phyloP scores from a whole-genome alignment of 2,329 filamentous ascomycete species.

The Hypomyces rosellus region DNA sequence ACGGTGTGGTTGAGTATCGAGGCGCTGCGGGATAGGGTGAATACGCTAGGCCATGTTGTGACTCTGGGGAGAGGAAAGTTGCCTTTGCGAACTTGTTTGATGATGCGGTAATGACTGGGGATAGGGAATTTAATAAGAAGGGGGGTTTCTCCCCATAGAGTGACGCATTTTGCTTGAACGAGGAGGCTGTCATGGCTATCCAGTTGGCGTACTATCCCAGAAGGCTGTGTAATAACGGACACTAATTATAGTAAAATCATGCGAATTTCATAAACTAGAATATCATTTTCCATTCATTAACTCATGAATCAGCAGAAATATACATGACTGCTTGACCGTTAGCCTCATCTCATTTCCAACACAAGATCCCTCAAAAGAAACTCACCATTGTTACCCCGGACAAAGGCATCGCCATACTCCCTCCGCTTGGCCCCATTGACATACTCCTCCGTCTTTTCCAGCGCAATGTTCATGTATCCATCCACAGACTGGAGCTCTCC shows the following conservation, averaged over 20 bases:
- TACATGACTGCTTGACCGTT: conserved; percentile 53
- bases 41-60: conserved; percentile 62
- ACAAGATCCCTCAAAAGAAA: background rate
- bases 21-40: conserved; percentile 56
- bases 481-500: conserved; percentile 95
- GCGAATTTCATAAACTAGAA: too few species aligned
- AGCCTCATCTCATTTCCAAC: background rate
- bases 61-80: conserved; percentile 46
- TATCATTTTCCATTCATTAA: background rate
- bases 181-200: conserved; percentile 30
- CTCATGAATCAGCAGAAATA: conserved; percentile 56
- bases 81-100: conserved; percentile 46
- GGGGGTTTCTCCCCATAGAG: conserved; percentile 58
- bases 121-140: conserved; percentile 52
- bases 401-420: conserved; percentile 89
- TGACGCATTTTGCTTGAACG: conserved; percentile 60
- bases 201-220: too few species aligned
- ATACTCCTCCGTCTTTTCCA: conserved; percentile 91
- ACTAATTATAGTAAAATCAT: too few species aligned
- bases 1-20: conserved; percentile 52
- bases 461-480: conserved; percentile 98
- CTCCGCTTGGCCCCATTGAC: conserved; percentile 77
- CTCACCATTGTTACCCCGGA: conserved; percentile 90
- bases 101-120: conserved; percentile 44
- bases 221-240: background rate